phyloP scores from a whole-genome alignment of 371 early-diverging fungal species.

The Mucor sp. region DNA sequence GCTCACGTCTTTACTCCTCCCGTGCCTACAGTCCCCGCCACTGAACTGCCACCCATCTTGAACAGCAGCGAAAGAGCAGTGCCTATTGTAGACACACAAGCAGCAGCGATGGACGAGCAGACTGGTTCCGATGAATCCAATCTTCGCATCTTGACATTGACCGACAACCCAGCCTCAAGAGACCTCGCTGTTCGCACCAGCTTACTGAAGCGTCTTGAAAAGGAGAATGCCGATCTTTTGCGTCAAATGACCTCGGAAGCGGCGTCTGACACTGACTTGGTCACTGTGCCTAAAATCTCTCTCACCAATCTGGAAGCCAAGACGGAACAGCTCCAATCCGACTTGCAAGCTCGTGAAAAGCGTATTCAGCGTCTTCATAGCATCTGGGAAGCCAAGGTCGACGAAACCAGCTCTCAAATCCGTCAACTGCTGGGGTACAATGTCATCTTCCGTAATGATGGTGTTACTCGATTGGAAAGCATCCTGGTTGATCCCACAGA shows the following conservation, averaged over 20 bases:
- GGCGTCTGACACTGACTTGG: constrained; percentile 19
- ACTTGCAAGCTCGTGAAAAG: constrained; percentile 58
- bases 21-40: background rate
- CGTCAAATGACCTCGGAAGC: constrained; percentile 15
- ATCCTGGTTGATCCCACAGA: constrained; percentile 56
- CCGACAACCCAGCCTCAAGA: constrained; percentile 72
- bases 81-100: background rate
- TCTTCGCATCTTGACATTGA: constrained; percentile 61
- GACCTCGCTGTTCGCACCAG: constrained; percentile 68
- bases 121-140: background rate
- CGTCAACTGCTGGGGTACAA: constrained; percentile 70
- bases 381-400: constrained; percentile 63
- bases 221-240: constrained; percentile 54
- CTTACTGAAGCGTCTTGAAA: constrained; percentile 56
- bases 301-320: constrained; percentile 61
- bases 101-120: background rate
- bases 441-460: constrained; percentile 68
- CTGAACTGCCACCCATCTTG: background rate
- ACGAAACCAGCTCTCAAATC: constrained; percentile 61
- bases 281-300: constrained; percentile 54
- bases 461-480: constrained; percentile 72
- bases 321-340: constrained; percentile 40
- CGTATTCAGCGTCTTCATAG: constrained; percentile 64
- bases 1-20: background rate
- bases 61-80: background rate